phyloP scores from a whole-genome alignment of 805 yeast genomes.

The Barnettozyma californica region DNA sequence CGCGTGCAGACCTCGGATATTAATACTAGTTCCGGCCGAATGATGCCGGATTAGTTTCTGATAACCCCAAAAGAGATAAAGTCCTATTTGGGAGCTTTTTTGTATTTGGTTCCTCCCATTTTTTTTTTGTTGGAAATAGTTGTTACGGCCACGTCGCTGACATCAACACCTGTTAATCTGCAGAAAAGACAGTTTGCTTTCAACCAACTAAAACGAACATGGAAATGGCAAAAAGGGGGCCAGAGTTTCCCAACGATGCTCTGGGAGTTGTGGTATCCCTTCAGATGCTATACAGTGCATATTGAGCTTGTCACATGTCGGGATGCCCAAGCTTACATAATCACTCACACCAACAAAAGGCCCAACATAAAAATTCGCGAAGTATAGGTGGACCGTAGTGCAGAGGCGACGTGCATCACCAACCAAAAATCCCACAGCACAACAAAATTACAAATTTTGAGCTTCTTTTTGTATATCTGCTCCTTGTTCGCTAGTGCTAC shows the following conservation, averaged over 20 bases:
- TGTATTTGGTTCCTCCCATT: background rate
- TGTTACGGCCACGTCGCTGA: slow-evolving; percentile 2
- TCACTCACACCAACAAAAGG: slow-evolving; percentile 6
- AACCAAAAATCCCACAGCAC: slow-evolving; percentile 3
- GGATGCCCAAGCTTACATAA: background rate
- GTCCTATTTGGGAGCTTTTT: background rate
- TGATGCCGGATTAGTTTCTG: too few species aligned
- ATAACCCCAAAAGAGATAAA: too few species aligned
- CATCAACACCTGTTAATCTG: background rate
- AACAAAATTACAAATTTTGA: slow-evolving; percentile 8
- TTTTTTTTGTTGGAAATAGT: slow-evolving; percentile 2
- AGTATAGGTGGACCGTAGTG: slow-evolving; percentile 2
- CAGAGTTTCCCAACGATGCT: too few species aligned
- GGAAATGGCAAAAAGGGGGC: background rate
- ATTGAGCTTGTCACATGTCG: too few species aligned
- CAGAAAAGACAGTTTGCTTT: background rate
- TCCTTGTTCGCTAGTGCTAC: slow-evolving; percentile 2
- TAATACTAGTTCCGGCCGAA: too few species aligned
- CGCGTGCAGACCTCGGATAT: too few species aligned
- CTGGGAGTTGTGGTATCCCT: too few species aligned
- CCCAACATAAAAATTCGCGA: slow-evolving; percentile 10
- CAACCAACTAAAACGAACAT: background rate
- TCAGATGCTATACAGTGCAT: too few species aligned
- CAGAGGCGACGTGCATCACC: slow-evolving; percentile 2
- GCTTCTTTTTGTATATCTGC: slow-evolving; percentile 4